phyloP scores from a whole-genome alignment of 2,329 filamentous ascomycete species.

The Phyllosticta citrichinensis region DNA sequence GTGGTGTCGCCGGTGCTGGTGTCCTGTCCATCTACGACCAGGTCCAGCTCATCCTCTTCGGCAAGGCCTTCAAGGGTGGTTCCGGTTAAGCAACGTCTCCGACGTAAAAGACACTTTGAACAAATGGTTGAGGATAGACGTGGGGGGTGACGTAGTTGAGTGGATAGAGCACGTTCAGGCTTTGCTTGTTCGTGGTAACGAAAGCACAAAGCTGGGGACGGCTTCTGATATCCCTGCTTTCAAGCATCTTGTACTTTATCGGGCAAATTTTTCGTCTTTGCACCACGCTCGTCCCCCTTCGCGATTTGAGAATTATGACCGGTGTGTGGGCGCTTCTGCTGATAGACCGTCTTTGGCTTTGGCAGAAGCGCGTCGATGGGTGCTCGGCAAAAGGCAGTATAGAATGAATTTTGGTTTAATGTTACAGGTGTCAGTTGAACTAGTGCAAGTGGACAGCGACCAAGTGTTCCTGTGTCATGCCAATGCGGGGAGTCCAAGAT shows the following conservation, averaged over 20 bases:
- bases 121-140: slow-evolving; percentile 12
- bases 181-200: slow-evolving; percentile 33
- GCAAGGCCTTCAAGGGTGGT: slow-evolving; percentile 88
- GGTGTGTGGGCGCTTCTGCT: slow-evolving; percentile 20
- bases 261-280: slow-evolving; percentile 23
- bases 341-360: slow-evolving; percentile 9
- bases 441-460: background rate
- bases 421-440: background rate
- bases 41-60: slow-evolving; percentile 98
- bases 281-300: slow-evolving; percentile 9
- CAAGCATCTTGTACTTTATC: slow-evolving; percentile 34
- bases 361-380: slow-evolving; percentile 16
- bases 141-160: slow-evolving; percentile 13
- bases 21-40: slow-evolving; percentile 99
- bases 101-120: background rate
- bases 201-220: slow-evolving; percentile 23
- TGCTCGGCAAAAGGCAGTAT: slow-evolving; percentile 26
- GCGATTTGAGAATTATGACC: slow-evolving; percentile 11
- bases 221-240: slow-evolving; percentile 12
- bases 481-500: background rate
- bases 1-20: slow-evolving; percentile 99
- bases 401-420: slow-evolving; percentile 23
- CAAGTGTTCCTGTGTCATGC: background rate
- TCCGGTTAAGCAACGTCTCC: slow-evolving; percentile 30
- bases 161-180: slow-evolving; percentile 28